Evolutionary conservation across 1,284 basidiomycete species (phyloP), one percentile per base, ranked within the genome.

Genomic region (Apiotrichum mycotoxinovorans): DNA sequence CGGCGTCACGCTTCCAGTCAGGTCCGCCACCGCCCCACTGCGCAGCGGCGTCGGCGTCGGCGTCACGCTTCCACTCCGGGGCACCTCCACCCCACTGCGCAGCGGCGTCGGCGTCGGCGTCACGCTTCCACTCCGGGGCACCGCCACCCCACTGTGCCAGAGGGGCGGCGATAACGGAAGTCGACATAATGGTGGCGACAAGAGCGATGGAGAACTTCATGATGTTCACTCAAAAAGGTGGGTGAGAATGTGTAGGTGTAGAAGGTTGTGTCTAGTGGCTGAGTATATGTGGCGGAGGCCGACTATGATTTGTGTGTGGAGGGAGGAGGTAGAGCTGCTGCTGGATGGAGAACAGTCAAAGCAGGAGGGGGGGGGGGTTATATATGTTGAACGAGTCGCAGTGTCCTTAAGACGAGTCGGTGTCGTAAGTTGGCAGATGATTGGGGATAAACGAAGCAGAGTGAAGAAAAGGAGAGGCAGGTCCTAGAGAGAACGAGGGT

Each of bases 121-220:
- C 63, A 37, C 55, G 51, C 57, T 67, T 65, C 63, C 65, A 66
- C 0, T 50, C 27, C 43, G 56, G 58, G 27, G 25, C 42, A 37
- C 60, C 60, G 47, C 35, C 47, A 4, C 44, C 44, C n/a, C 26
- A 48, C 27, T 20, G 17, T 17, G n/a, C 54, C 22, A 66, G 55
- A 25, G 69, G 69, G 41, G 67, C 69, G 33, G 67, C 67, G 54
- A 68, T 23, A 35, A 54, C 62, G 26, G 60, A 56, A 9, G 62
- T 58, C 23, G 47, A 49, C 10, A 40, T 22, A 27, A 62, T 60
- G 43, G 61, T 54, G 57, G 64, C 52, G 51, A 65, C 46, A 48
- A 58, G 23, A 38, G 63, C 54, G 51, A 61, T 3, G 14, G 46
- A 55, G 63, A 66, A 62, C 63, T 69, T 69, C 69, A 71, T 70